Evolutionary conservation across 768 basidiomycete genomes (phyloP).

Genomic region (Sporobolomyces pararoseus): DNA sequence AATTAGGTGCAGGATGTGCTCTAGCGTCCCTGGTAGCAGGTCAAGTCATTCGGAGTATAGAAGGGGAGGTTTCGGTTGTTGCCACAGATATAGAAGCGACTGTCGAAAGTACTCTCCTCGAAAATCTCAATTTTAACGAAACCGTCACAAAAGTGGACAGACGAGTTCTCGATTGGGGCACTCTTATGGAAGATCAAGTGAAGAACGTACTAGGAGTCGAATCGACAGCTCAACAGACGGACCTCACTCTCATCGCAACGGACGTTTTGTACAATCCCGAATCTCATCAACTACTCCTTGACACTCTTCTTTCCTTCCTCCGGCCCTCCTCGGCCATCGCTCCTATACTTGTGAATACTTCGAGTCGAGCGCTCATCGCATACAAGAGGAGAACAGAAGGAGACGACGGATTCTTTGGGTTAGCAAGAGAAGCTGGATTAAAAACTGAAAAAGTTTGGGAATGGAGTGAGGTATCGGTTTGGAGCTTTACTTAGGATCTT

Average conservation of each 20-base stretch:
- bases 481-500: slow-evolving; percentile 7
- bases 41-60: not conserved
- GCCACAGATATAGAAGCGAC: slow-evolving; percentile 41
- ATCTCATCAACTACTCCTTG: slow-evolving; percentile 35
- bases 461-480: slow-evolving; percentile 40
- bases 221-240: not conserved
- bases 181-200: not conserved
- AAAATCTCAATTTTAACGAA: slow-evolving; percentile 34
- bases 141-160: not conserved
- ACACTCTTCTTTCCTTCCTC: slow-evolving; percentile 46
- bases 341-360: not conserved
- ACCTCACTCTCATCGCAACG: slow-evolving; percentile 33
- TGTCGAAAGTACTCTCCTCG: slow-evolving; percentile 36
- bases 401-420: slow-evolving; percentile 39
- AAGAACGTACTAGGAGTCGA: not conserved
- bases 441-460: slow-evolving; percentile 23
- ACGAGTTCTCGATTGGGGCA: slow-evolving; percentile 37
- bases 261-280: slow-evolving; percentile 44
- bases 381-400: slow-evolving; percentile 42
- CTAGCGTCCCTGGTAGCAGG: slow-evolving; percentile 21
- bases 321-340: not conserved
- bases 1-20: slow-evolving; percentile 44
- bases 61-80: slow-evolving; percentile 5
- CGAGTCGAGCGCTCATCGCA: slow-evolving; percentile 31
- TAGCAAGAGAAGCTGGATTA: slow-evolving; percentile 25